phyloP scores from a whole-genome alignment of 2,329 filamentous ascomycete genomes.

The Atkinsonella hypoxylon region DNA sequence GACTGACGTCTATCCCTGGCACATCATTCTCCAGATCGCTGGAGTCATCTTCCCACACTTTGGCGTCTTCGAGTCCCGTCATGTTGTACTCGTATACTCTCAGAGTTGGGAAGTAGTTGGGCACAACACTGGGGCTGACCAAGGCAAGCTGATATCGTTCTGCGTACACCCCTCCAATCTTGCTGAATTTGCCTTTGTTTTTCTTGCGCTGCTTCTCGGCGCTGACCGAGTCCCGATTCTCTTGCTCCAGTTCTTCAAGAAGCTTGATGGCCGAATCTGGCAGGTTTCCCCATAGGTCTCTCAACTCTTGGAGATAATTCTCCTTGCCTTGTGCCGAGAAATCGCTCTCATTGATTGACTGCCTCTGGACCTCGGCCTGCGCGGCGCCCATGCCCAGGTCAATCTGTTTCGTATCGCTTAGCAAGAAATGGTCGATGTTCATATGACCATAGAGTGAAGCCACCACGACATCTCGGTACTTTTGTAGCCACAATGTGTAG shows the following conservation, averaged over 20 bases:
- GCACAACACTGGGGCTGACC: slow-evolving; percentile 78
- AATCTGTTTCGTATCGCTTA: slow-evolving; percentile 75
- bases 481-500: slow-evolving; percentile 79
- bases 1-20: background rate
- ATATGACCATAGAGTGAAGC: slow-evolving; percentile 82
- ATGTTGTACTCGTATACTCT: slow-evolving; percentile 95
- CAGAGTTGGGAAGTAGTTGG: slow-evolving; percentile 82
- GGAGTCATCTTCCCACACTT: slow-evolving; percentile 31
- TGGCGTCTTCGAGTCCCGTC: slow-evolving; percentile 52
- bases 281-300: slow-evolving; percentile 65
- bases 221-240: slow-evolving; percentile 10
- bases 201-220: slow-evolving; percentile 22
- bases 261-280: slow-evolving; percentile 36
- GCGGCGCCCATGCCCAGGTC: slow-evolving; percentile 38
- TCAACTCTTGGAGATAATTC: slow-evolving; percentile 67
- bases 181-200: slow-evolving; percentile 40
- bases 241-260: slow-evolving; percentile 8
- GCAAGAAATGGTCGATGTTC: slow-evolving; percentile 95
- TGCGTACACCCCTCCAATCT: slow-evolving; percentile 67
- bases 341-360: slow-evolving; percentile 30
- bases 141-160: slow-evolving; percentile 76
- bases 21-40: slow-evolving; percentile 3
- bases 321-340: slow-evolving; percentile 48
- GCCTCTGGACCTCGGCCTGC: background rate
- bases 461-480: slow-evolving; percentile 83